phyloP scores from a whole-genome alignment of 441 rosid species.

The Monsonia emarginata region DNA sequence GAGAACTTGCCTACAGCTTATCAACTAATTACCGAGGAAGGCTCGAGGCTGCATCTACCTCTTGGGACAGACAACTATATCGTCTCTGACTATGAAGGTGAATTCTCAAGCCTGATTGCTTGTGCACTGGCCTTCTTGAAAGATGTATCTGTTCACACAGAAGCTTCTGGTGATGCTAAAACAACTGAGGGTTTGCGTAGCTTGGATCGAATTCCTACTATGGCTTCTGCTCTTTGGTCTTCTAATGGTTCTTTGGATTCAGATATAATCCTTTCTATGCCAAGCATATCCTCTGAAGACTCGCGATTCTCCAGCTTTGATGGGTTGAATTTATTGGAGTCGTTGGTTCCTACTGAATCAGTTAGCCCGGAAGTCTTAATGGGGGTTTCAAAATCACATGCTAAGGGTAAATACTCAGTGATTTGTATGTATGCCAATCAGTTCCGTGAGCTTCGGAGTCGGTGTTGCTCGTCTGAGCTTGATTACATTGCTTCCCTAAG shows the following conservation, averaged over 20 bases:
- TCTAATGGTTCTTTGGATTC: slow-evolving; percentile 50
- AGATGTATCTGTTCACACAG: slow-evolving; percentile 27
- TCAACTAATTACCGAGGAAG: slow-evolving; percentile 64
- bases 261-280: slow-evolving; percentile 32
- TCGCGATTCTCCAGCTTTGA: slow-evolving; percentile 66
- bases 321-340: slow-evolving; percentile 57
- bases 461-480: slow-evolving; percentile 65
- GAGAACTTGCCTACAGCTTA: slow-evolving; percentile 35
- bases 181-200: slow-evolving; percentile 25
- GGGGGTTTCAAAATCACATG: slow-evolving; percentile 52
- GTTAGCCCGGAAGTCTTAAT: slow-evolving; percentile 50
- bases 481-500: slow-evolving; percentile 76
- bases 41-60: slow-evolving; percentile 64
- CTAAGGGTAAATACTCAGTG: slow-evolving; percentile 72
- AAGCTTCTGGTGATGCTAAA: slow-evolving; percentile 23
- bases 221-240: slow-evolving; percentile 43
- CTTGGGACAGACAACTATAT: slow-evolving; percentile 43
- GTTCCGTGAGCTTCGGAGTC: slow-evolving; percentile 63
- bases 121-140: slow-evolving; percentile 65
- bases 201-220: slow-evolving; percentile 30
- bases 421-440: slow-evolving; percentile 59
- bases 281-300: slow-evolving; percentile 38
- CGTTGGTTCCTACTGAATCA: slow-evolving; percentile 43
- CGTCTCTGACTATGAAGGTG: slow-evolving; percentile 79
- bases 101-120: slow-evolving; percentile 83